These are phyloP conservation scores for Rhizophagus sp. DNA, from an alignment of 192 early-diverging fungal species.

Conservation along the genomic window DNA sequence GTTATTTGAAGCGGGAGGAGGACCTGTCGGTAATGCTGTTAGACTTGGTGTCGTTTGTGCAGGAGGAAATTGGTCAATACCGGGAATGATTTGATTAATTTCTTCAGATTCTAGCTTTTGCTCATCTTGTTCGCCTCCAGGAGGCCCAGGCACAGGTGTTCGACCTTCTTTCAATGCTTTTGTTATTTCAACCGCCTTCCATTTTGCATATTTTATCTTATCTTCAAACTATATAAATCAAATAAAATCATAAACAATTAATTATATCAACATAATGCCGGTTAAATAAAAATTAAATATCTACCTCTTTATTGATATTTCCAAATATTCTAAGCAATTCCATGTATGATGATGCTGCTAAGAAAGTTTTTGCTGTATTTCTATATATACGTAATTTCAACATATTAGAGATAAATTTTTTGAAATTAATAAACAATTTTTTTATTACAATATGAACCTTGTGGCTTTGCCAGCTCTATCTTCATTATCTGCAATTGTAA, in stretches of 20 bases:
- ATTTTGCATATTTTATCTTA: constrained; percentile 96
- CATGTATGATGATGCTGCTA: constrained; percentile 87
- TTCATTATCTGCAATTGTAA: constrained; percentile 88
- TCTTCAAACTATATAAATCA: constrained; percentile 56
- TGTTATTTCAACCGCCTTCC: constrained; percentile 92
- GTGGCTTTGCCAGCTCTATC: constrained; percentile 77
- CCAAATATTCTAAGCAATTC: constrained; percentile 87
- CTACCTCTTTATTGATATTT: constrained; percentile 63
- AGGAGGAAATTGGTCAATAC: constrained; percentile 38
- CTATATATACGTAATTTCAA: constrained; percentile 40
- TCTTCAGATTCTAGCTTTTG: background rate
- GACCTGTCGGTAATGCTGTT: background rate
- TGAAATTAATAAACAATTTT: background rate
- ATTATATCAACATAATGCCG: background rate
- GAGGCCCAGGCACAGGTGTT: constrained; percentile 61
- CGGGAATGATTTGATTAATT: constrained; percentile 16
- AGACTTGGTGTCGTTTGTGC: background rate
- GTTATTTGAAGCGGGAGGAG: background rate
- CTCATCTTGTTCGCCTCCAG: constrained; percentile 32
- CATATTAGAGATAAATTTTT: background rate
- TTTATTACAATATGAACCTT: constrained; percentile 58
- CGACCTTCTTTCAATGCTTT: constrained; percentile 89
- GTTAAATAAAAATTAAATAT: constrained; percentile 6
- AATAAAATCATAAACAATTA: background rate
- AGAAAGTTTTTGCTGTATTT: constrained; percentile 86